A percentile compares a stretch with the other conserved stretches of the same genome.
Conservation (phyloP, 345 rosid species). For the Gossypium mustelinum region DNA sequence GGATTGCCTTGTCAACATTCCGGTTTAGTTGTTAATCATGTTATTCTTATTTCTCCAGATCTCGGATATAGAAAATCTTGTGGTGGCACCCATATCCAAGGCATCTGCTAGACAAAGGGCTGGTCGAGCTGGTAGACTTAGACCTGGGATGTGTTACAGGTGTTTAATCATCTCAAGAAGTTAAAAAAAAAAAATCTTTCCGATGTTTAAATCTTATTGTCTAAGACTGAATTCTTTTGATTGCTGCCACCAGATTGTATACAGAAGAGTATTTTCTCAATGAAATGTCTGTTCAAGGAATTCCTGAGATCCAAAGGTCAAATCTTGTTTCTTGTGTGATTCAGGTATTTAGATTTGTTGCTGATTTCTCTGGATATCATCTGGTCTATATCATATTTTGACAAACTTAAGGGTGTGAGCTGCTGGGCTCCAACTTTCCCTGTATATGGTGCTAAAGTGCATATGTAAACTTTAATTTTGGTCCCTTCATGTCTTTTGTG, state of each 20-base stretch:
- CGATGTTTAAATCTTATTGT: background rate
- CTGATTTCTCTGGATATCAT: conserved; percentile 9
- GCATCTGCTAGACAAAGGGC: conserved; percentile 98
- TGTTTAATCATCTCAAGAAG: conserved; percentile 18
- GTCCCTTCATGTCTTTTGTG: conserved; percentile 3
- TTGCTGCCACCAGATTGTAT: conserved; percentile 54
- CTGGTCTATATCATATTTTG: background rate
- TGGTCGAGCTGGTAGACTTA: conserved; percentile 95
- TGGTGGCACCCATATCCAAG: conserved; percentile 90
- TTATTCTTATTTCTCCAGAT: conserved; percentile 42
- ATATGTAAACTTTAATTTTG: background rate
- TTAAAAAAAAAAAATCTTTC: background rate
- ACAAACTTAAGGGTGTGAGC: background rate
- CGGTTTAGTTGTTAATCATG: background rate
- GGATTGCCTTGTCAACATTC: background rate
- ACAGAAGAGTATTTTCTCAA: conserved; percentile 79
- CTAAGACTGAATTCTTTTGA: conserved; percentile 12
- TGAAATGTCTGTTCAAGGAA: conserved; percentile 78
- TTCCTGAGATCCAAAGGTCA: conserved; percentile 96
- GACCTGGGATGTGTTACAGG: conserved; percentile 99
- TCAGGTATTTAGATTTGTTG: conserved; percentile 51
- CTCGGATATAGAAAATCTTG: conserved; percentile 86
- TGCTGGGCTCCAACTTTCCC: background rate
- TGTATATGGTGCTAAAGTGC: background rate
- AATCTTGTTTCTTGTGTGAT: conserved; percentile 84